These are phyloP conservation scores for Exophiala mesophila DNA, from an alignment of 2,329 filamentous ascomycete species.

Conservation along the genomic window DNA sequence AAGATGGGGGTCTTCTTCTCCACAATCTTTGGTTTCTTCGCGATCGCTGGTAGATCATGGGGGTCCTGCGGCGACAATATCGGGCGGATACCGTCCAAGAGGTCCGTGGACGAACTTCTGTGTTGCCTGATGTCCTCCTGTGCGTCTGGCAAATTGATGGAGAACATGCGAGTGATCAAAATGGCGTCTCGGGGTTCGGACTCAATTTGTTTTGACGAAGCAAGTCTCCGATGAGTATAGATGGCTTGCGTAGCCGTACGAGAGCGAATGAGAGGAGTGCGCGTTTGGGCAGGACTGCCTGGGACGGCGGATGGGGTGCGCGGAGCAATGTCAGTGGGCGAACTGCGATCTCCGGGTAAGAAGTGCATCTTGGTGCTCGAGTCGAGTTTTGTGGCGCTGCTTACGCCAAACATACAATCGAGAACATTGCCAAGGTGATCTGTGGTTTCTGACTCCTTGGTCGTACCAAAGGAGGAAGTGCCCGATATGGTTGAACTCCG, in stretches of 20 bases:
- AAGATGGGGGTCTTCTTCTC: conserved; percentile 55
- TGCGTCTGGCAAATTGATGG: conserved; percentile 49
- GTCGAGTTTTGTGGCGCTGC: conserved; percentile 53
- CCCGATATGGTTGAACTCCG: conserved; percentile 44
- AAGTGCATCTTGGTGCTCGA: conserved; percentile 59
- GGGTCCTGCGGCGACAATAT: conserved; percentile 2
- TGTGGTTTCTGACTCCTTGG: conserved; percentile 32
- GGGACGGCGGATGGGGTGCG: conserved; percentile 14
- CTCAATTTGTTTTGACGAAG: conserved; percentile 32
- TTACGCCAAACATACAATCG: conserved; percentile 58
- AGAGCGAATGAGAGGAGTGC: conserved; percentile 11
- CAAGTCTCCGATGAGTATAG: conserved; percentile 4
- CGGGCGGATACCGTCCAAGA: conserved; percentile 4
- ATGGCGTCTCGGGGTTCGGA: conserved; percentile 46
- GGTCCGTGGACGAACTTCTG: conserved; percentile 14
- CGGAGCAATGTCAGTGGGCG: conserved; percentile 9
- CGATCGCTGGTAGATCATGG: conserved; percentile 7
- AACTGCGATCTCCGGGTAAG: conserved; percentile 32
- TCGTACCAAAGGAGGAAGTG: conserved; percentile 35
- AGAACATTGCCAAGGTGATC: conserved; percentile 49
- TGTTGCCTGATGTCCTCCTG: conserved; percentile 28
- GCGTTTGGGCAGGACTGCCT: conserved; percentile 15
- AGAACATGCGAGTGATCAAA: conserved; percentile 55
- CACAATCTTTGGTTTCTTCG: conserved; percentile 43
- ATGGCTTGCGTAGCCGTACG: conserved; percentile 20